Evolutionary conservation across 1,284 basidiomycete species (phyloP), one percentile per base, ranked within the genome.

Genomic region (Moniliophthora roreri): DNA sequence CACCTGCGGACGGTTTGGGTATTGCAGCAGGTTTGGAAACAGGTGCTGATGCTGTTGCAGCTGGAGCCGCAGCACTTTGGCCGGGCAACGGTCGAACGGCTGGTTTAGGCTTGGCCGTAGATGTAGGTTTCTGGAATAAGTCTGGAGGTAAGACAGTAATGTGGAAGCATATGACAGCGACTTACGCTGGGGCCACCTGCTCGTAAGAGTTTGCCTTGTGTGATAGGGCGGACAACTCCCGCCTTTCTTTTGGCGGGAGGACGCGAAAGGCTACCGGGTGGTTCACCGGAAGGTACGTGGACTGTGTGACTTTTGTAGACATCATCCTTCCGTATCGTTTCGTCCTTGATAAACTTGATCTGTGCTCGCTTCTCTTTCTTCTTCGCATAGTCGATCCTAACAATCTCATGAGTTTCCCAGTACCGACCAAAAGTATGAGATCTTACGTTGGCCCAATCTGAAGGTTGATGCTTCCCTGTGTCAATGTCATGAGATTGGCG

Each of bases 331-430:
- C 69, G 74, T 16, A 96, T 74, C 10, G 85, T 87, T 69, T 97
- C 94, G 66, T 98, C 95, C 75, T 93, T 98, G 64, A 89, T 71
- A 60, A 94, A 89, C 66, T 91, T 91, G 71, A 99, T 94, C 52
- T 84, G 77, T 2, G 90, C 86, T 66, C 87, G 87, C 78, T 99
- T 99, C 62, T 96, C 95, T 73, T 95, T 98, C 82, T 98, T 99
- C 81, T 99, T 99, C 38, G 81, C 79, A 68, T 97, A 99, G 47
- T 91, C 84, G 56, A 97, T 75, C 1, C 92, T 95, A 56, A n/a
- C 10, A 35, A 51, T 15, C 11, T 16, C 21, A 49, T 54, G 52
- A 53, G 20, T 48, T 50, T 37, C 18, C 46, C 34, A 28, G 37
- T 20, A 7, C 7, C 7, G 34, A 42, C n/a, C 18, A 44, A 34